Evolutionary conservation across 2,329 filamentous ascomycete species (phyloP).

Genomic region (Byssothecium circinans): DNA sequence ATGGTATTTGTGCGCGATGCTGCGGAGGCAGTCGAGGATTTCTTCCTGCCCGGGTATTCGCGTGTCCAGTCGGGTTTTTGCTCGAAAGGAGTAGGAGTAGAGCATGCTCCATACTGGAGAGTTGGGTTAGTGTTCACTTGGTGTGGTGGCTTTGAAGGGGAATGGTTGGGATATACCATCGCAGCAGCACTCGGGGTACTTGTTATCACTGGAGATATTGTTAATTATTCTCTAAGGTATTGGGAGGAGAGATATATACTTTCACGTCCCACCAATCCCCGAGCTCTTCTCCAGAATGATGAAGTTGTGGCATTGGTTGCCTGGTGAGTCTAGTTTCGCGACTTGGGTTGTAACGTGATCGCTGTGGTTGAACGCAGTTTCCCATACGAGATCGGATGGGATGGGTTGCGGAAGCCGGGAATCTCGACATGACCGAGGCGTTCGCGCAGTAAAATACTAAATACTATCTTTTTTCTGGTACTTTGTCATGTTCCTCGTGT

Average conservation of each 20-base stretch:
- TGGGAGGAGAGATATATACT: slow-evolving; percentile 12
- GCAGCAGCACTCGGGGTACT: slow-evolving; percentile 60
- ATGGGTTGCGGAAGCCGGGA: no score
- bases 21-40: slow-evolving; percentile 55
- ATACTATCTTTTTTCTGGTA: no score
- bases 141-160: neutral
- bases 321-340: no score
- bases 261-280: slow-evolving; percentile 57
- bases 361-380: no score
- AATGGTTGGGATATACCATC: slow-evolving; percentile 42
- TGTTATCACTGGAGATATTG: slow-evolving; percentile 49
- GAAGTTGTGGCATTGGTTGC: slow-evolving; percentile 57
- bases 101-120: slow-evolving; percentile 56
- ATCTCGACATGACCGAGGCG: no score
- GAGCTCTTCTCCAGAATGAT: slow-evolving; percentile 60
- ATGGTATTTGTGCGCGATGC: slow-evolving; percentile 56
- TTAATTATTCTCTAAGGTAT: neutral
- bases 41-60: slow-evolving; percentile 64
- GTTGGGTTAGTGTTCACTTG: neutral
- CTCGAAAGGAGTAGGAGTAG: slow-evolving; percentile 64
- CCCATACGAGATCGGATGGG: no score
- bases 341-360: no score
- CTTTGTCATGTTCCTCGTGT: no score
- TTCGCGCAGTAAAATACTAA: no score
- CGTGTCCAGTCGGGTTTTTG: slow-evolving; percentile 61